A percentile compares a stretch with the other conserved stretches of the same genome.
Conservation (phyloP, 768 basidiomycete genomes). For the Tricholoma sp. region DNA sequence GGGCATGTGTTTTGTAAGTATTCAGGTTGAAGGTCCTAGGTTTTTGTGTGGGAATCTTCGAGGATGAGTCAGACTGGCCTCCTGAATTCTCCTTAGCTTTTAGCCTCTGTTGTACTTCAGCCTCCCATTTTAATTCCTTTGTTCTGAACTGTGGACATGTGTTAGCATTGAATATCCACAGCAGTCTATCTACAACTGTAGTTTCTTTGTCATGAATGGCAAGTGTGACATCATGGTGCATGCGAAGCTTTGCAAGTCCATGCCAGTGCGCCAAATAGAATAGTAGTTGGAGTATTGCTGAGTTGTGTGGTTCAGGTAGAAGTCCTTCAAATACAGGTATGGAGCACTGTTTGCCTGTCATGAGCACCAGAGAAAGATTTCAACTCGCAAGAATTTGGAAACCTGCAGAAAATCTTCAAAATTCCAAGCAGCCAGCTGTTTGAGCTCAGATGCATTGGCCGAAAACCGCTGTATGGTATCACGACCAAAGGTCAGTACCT, state of each 20-base stretch:
- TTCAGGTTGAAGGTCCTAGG: not conserved
- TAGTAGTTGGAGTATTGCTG: not conserved
- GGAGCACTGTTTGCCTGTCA: no score
- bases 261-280: conserved; percentile 5
- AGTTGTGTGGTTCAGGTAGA: no score
- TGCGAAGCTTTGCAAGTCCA: conserved; percentile 1
- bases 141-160: conserved; percentile 2
- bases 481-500: no score
- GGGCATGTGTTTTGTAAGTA: not conserved
- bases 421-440: no score
- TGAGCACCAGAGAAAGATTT: no score
- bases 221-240: not conserved
- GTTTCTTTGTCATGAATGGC: conserved; percentile 1
- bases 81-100: no score
- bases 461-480: no score
- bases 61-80: no score
- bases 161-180: not conserved
- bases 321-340: no score
- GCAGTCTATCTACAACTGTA: not conserved
- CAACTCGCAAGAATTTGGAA: no score
- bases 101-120: not conserved
- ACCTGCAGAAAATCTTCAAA: no score
- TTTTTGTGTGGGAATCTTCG: not conserved
- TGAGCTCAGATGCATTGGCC: no score
- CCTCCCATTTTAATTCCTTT: not conserved